A percentile compares a stretch with the other conserved stretches of the same genome.
phyloP scores from a whole-genome alignment of 495 filamentous ascomycete species.

The Aspergillus olivimuriae region DNA sequence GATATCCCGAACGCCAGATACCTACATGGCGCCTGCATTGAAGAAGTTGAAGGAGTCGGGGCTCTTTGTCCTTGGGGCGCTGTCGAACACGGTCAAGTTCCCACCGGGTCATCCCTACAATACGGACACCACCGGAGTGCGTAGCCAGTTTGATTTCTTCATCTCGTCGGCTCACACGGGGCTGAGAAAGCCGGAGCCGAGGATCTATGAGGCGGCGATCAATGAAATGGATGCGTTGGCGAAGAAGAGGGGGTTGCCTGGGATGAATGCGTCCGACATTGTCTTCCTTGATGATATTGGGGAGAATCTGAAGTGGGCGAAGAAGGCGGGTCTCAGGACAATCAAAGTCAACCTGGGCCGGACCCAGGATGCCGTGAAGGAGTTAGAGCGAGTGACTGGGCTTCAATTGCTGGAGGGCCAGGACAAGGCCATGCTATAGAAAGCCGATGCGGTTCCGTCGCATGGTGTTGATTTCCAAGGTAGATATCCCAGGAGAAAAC shows the following conservation, averaged over 20 bases:
- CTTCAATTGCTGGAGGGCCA: constrained; percentile 45
- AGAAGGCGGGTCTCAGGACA: constrained; percentile 67
- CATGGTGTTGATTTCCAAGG: neutral
- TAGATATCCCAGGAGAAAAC: constrained; percentile 1
- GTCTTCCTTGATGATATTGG: constrained; percentile 96
- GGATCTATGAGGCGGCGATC: constrained; percentile 72
- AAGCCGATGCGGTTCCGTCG: neutral
- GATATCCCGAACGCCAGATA: constrained; percentile 62
- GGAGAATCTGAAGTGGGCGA: constrained; percentile 80
- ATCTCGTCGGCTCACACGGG: constrained; percentile 81
- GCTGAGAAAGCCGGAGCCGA: constrained; percentile 76
- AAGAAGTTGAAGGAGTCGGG: constrained; percentile 55
- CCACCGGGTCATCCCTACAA: constrained; percentile 58
- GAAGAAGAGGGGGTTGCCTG: constrained; percentile 46
- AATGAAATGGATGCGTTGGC: constrained; percentile 54
- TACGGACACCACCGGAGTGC: constrained; percentile 40
- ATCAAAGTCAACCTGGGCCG: constrained; percentile 77
- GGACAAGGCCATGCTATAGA: constrained; percentile 34
- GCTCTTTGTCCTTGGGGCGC: constrained; percentile 66
- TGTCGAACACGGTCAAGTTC: constrained; percentile 86
- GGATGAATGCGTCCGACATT: constrained; percentile 58
- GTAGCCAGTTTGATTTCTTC: constrained; percentile 70
- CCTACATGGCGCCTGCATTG: constrained; percentile 83
- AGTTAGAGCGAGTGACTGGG: constrained; percentile 56
- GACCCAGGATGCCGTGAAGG: constrained; percentile 67